Evolutionary conservation across 208 protist species (phyloP).

Genomic region (Herpetomonas samuelpessoai): DNA sequence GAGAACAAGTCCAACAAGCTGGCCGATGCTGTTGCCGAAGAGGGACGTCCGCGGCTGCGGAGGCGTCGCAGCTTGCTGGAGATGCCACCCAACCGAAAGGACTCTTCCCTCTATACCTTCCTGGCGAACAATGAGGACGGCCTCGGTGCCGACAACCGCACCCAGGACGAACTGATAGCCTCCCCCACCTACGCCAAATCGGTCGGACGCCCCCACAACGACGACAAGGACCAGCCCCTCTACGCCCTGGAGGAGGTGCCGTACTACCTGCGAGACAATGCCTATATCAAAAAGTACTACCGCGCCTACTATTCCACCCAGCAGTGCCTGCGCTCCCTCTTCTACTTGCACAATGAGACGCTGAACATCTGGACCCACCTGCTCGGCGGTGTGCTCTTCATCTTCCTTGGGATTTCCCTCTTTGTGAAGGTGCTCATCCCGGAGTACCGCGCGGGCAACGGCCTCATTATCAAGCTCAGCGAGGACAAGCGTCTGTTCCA

Average conservation of each 20-base stretch:
- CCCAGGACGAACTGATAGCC: conserved; percentile 13
- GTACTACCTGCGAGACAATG: conserved; percentile 35
- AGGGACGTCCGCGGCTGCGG: not conserved
- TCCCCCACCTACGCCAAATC: conserved; percentile 9
- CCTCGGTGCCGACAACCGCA: conserved; percentile 5
- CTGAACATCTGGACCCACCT: conserved; percentile 75
- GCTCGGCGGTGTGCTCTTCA: conserved; percentile 29
- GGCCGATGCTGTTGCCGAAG: no score
- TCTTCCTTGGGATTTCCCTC: conserved; percentile 23
- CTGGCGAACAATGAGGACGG: not conserved
- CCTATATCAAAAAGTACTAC: conserved; percentile 37
- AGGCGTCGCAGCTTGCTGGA: not conserved
- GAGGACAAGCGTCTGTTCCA: not conserved
- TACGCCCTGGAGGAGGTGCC: conserved; percentile 40
- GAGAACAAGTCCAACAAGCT: no score
- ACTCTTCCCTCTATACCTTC: not conserved
- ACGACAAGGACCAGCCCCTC: conserved; percentile 23
- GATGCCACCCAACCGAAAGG: not conserved
- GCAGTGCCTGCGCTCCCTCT: conserved; percentile 35
- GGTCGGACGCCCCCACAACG: conserved; percentile 15
- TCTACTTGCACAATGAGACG: conserved; percentile 67
- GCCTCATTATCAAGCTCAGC: conserved; percentile 2
- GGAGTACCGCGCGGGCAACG: conserved; percentile 14
- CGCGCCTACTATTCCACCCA: conserved; percentile 33
- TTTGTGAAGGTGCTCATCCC: conserved; percentile 27